These are phyloP conservation scores for Pythium phragmitis DNA, from an alignment of 352 stramenopile genomes.

Conservation along the genomic window DNA sequence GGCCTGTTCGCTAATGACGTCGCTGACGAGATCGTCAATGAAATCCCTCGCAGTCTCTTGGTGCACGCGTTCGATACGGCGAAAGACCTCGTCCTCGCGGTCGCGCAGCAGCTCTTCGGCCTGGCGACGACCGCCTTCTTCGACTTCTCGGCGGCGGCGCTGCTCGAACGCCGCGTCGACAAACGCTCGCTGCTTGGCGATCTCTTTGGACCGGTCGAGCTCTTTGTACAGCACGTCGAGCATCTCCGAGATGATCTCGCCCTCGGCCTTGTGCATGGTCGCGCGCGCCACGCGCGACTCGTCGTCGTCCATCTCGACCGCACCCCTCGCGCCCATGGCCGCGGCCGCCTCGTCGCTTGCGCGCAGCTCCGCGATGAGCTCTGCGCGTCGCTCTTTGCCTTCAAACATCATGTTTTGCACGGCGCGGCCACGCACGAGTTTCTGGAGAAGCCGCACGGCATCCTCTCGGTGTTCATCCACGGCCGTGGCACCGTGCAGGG, in stretches of 20 bases:
- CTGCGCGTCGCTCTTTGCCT: slow-evolving; percentile 80
- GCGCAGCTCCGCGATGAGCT: slow-evolving; percentile 90
- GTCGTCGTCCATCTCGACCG: slow-evolving; percentile 31
- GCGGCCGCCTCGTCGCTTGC: slow-evolving; percentile 52
- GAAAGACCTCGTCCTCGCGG: slow-evolving; percentile 84
- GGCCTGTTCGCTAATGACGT: slow-evolving; percentile 54
- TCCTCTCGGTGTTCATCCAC: slow-evolving; percentile 52
- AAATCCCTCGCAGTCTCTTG: slow-evolving; percentile 74
- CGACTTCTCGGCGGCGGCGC: slow-evolving; percentile 71
- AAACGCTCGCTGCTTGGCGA: slow-evolving; percentile 75
- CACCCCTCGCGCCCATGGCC: background rate
- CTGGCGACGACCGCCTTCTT: slow-evolving; percentile 86
- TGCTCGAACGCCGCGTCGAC: slow-evolving; percentile 68
- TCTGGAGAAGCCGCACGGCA: slow-evolving; percentile 84
- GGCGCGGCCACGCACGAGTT: slow-evolving; percentile 84
- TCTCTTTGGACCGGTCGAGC: slow-evolving; percentile 71
- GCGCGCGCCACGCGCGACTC: slow-evolving; percentile 41
- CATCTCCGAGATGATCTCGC: slow-evolving; percentile 86
- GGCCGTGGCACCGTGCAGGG: slow-evolving; percentile 31
- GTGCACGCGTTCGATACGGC: slow-evolving; percentile 72
- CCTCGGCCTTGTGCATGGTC: slow-evolving; percentile 72
- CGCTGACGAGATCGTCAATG: slow-evolving; percentile 62
- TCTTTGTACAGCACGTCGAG: slow-evolving; percentile 91
- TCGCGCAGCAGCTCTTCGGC: slow-evolving; percentile 81
- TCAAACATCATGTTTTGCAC: slow-evolving; percentile 95